Conservation (phyloP, 148 eudicot species). For the Rhododendron griersonianum region DNA sequence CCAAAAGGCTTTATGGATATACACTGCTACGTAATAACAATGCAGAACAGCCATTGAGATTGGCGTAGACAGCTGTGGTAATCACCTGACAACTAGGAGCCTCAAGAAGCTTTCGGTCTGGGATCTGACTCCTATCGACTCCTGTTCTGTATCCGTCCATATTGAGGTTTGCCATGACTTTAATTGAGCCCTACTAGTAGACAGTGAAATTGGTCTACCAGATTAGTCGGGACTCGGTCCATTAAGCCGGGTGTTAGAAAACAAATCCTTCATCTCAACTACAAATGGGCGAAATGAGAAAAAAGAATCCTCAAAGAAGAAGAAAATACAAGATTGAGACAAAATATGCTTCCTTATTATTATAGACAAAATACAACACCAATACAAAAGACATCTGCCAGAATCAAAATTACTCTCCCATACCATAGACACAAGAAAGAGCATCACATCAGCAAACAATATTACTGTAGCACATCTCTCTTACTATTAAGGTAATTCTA, state of each 20-base stretch:
- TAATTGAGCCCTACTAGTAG: background rate
- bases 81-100: background rate
- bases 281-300: background rate
- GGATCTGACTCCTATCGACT: too few species aligned
- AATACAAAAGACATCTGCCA: background rate
- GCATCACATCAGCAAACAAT: background rate
- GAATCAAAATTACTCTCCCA: background rate
- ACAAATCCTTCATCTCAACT: background rate
- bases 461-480: background rate
- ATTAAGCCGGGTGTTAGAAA: background rate
- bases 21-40: background rate
- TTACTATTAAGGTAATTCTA: background rate
- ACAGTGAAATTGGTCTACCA: background rate
- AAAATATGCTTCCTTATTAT: background rate
- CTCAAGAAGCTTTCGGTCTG: too few species aligned
- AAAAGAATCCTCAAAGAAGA: background rate
- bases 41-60: background rate
- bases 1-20: background rate
- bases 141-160: too few species aligned
- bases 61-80: background rate
- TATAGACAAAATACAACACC: background rate
- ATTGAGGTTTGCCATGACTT: too few species aligned
- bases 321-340: background rate
- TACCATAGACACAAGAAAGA: background rate
- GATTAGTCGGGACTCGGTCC: background rate